Evolutionary conservation across 176 grass and related monocot genomes (phyloP).

Genomic region (Triticum urartu): DNA sequence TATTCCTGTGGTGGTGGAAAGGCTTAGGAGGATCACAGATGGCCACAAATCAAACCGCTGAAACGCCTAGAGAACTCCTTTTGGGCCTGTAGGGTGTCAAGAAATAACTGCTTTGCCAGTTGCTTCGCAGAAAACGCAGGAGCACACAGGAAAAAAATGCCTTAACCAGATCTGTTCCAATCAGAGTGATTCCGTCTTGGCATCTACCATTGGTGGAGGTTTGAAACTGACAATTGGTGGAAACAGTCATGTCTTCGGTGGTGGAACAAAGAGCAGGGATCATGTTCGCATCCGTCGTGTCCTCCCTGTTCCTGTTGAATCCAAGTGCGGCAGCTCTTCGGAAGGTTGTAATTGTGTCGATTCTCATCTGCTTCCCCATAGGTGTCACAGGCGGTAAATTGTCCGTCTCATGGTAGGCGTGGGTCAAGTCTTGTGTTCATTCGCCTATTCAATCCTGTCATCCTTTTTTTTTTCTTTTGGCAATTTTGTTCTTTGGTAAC

Average conservation of each 20-base stretch:
- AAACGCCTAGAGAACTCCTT: background rate
- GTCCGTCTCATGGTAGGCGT: conserved; percentile 13
- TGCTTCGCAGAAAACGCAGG: background rate
- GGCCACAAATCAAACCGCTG: conserved; percentile 31
- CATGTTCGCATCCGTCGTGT: background rate
- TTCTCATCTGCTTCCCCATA: conserved; percentile 25
- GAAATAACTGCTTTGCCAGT: background rate
- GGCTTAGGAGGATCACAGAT: conserved; percentile 63
- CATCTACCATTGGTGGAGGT: background rate
- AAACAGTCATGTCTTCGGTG: background rate
- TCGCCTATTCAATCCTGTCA: background rate
- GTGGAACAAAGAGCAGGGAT: background rate
- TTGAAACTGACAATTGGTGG: background rate
- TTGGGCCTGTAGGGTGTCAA: background rate
- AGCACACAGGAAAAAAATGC: background rate
- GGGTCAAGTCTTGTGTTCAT: background rate
- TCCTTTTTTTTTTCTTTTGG: background rate
- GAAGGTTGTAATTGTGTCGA: background rate
- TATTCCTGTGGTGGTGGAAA: conserved; percentile 77
- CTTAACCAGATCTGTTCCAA: background rate
- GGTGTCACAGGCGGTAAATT: conserved; percentile 19
- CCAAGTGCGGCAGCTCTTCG: background rate
- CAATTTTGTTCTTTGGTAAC: conserved; percentile 25
- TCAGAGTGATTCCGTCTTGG: background rate
- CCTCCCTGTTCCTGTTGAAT: background rate